Evolutionary conservation across 176 grass and related monocot genomes (phyloP).

Genomic region (Oryza brachyantha): DNA sequence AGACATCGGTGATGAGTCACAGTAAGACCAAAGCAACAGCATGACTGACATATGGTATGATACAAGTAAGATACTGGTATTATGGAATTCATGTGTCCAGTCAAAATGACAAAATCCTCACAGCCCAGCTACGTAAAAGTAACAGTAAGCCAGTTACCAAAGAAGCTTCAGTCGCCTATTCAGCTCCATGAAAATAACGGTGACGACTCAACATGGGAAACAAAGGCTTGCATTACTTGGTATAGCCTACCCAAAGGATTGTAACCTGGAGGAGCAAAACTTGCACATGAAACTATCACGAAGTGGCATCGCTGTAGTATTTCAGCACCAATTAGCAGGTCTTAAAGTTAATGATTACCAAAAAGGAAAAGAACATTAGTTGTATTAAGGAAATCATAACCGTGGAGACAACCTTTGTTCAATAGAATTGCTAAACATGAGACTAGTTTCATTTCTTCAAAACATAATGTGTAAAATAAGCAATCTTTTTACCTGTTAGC

Average conservation of each 20-base stretch:
- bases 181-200: not conserved
- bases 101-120: not conserved
- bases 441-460: not conserved
- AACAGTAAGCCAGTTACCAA: not conserved
- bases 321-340: not conserved
- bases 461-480: not conserved
- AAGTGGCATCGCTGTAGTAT: slow-evolving; percentile 2
- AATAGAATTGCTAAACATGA: not conserved
- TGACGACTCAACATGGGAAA: not conserved
- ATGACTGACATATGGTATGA: not conserved
- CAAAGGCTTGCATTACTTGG: no score
- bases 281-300: not conserved
- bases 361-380: not conserved
- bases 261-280: not conserved
- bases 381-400: not conserved
- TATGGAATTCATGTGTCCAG: not conserved
- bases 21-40: not conserved
- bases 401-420: not conserved
- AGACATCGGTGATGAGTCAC: not conserved
- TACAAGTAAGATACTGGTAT: no score
- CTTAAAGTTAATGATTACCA: not conserved
- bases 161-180: not conserved
- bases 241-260: not conserved
- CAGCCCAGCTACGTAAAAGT: not conserved
- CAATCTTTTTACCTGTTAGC: not conserved